Evolutionary conservation across 1,284 basidiomycete genomes (phyloP).

Genomic region (Leccinum pallidistipes): DNA sequence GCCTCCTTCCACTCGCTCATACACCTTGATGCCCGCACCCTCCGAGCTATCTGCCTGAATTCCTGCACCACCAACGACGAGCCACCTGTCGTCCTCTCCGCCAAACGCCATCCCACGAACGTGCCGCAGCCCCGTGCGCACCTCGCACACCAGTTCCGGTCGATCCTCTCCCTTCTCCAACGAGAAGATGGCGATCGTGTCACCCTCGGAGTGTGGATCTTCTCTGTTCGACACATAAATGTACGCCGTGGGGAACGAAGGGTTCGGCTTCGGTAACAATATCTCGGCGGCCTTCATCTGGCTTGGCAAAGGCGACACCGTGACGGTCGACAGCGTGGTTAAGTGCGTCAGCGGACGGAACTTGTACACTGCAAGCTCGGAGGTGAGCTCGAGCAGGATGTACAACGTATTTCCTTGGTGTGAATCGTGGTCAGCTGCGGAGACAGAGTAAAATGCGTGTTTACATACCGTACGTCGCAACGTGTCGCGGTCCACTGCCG

Average conservation of each 20-base stretch:
- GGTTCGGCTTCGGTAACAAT: constrained; percentile 48
- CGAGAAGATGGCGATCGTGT: constrained; percentile 60
- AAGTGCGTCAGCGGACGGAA: constrained; percentile 39
- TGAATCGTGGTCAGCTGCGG: neutral
- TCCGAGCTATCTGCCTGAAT: constrained; percentile 25
- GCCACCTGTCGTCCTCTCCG: constrained; percentile 47
- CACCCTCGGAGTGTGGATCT: constrained; percentile 58
- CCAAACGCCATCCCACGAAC: constrained; percentile 54
- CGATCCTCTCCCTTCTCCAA: constrained; percentile 38
- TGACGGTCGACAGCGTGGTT: constrained; percentile 44
- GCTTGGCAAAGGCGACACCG: constrained; percentile 42
- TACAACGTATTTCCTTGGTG: constrained; percentile 55
- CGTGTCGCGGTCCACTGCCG: constrained; percentile 70
- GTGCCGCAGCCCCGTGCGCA: constrained; percentile 52
- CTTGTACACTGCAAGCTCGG: constrained; percentile 52
- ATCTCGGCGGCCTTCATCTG: constrained; percentile 57
- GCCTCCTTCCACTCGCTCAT: constrained; percentile 50
- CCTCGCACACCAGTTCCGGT: constrained; percentile 47
- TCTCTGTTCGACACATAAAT: constrained; percentile 67
- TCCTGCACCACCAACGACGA: constrained; percentile 48
- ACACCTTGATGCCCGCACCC: constrained; percentile 53
- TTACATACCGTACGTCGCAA: constrained; percentile 56
- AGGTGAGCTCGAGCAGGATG: constrained; percentile 64
- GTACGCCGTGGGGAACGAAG: constrained; percentile 45
- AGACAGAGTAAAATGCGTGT: neutral